A percentile compares a stretch with the other conserved stretches of the same genome.
phyloP scores from a whole-genome alignment of 305 asterid genomes.

The Fraxinus paxiana region DNA sequence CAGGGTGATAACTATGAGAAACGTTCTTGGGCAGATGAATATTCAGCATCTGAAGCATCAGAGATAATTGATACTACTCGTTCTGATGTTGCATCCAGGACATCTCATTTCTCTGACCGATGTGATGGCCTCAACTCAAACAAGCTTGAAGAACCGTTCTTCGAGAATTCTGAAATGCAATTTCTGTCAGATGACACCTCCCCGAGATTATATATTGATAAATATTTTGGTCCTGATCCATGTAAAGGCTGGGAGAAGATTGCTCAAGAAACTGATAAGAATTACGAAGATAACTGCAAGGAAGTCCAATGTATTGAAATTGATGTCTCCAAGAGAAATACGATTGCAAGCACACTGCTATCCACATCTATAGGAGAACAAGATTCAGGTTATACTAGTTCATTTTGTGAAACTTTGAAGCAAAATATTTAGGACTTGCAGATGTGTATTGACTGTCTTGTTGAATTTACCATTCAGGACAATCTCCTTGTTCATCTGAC shows the following conservation, averaged over 20 bases:
- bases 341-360: constrained; percentile 22
- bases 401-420: neutral
- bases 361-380: constrained; percentile 24
- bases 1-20: constrained; percentile 49
- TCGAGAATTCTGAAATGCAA: constrained; percentile 57
- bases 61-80: constrained; percentile 54
- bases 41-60: constrained; percentile 66
- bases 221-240: constrained; percentile 97
- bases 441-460: constrained; percentile 1
- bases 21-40: constrained; percentile 50
- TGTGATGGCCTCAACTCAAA: constrained; percentile 26
- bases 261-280: constrained; percentile 35
- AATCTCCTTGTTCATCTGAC: constrained; percentile 41
- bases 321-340: constrained; percentile 25
- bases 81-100: constrained; percentile 40
- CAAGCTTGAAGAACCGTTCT: constrained; percentile 40
- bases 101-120: constrained; percentile 42
- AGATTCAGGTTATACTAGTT: constrained; percentile 24
- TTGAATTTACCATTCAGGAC: constrained; percentile 21
- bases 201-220: constrained; percentile 67
- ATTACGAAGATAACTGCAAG: constrained; percentile 48
- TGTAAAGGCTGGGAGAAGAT: constrained; percentile 80
- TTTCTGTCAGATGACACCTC: constrained; percentile 64
- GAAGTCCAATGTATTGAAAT: constrained; percentile 63
- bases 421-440: constrained; percentile 7